Percentiles rank a stretch among this genome's conserved stretches.
These are phyloP conservation scores for Leccinum subgranulosum DNA, from an alignment of 768 basidiomycete species.

Conservation along the genomic window DNA sequence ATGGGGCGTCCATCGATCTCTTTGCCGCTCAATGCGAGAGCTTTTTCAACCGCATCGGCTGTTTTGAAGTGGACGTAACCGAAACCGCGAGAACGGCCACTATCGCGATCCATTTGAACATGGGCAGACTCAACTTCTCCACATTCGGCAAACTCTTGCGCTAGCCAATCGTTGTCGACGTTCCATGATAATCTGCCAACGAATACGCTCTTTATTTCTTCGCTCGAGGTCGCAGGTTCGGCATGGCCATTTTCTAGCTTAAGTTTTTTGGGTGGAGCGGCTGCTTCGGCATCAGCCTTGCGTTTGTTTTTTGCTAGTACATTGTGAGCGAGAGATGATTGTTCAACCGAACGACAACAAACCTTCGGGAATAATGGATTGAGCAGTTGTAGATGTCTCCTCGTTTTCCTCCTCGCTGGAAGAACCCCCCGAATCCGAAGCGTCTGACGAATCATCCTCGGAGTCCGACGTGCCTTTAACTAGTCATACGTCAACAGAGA, in stretches of 20 bases:
- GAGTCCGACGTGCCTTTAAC: neutral
- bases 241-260: slow-evolving; percentile 62
- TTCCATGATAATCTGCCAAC: slow-evolving; percentile 95
- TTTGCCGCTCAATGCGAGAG: slow-evolving; percentile 73
- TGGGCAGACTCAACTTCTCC: slow-evolving; percentile 88
- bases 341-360: slow-evolving; percentile 5
- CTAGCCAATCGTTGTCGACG: slow-evolving; percentile 94
- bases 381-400: slow-evolving; percentile 35
- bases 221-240: slow-evolving; percentile 31
- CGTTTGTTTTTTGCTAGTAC: slow-evolving; percentile 54
- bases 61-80: slow-evolving; percentile 80
- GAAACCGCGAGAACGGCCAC: slow-evolving; percentile 81
- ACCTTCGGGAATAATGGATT: slow-evolving; percentile 43
- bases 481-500: neutral
- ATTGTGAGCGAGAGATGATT: slow-evolving; percentile 3
- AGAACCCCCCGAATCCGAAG: slow-evolving; percentile 10
- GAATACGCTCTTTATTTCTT: slow-evolving; percentile 72
- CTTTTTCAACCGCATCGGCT: slow-evolving; percentile 71
- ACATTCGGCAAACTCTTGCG: slow-evolving; percentile 82
- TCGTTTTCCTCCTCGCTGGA: slow-evolving; percentile 9
- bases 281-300: slow-evolving; percentile 66
- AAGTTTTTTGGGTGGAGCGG: slow-evolving; percentile 72
- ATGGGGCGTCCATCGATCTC: slow-evolving; percentile 92
- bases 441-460: slow-evolving; percentile 1
- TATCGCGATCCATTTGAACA: slow-evolving; percentile 82